Conservation (phyloP, 768 basidiomycete genomes). For the Leccinum obscurum region DNA sequence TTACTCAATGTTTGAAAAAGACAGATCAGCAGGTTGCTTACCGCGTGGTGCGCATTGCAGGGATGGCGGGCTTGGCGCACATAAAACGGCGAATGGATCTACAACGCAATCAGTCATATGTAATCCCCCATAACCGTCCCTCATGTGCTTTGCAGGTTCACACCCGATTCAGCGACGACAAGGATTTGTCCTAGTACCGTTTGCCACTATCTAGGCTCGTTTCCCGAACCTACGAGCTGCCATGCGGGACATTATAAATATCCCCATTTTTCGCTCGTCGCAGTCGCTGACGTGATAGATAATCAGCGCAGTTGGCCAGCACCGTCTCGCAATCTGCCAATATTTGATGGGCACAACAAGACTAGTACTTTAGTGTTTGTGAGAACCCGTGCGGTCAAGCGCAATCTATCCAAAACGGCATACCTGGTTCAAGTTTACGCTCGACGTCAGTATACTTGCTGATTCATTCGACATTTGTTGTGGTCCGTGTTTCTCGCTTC, state of each 20-base stretch:
- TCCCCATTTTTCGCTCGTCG: neutral
- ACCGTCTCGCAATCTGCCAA: neutral
- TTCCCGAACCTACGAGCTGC: neutral
- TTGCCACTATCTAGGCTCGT: neutral
- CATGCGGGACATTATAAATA: neutral
- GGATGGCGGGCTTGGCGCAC: neutral
- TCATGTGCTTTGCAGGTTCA: neutral
- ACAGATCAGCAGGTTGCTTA: neutral
- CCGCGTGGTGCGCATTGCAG: neutral
- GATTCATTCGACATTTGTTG: neutral
- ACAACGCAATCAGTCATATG: neutral
- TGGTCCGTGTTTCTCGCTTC: slow-evolving; percentile 1
- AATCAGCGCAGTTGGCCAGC: neutral
- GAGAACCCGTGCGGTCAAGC: neutral
- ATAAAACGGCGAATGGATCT: neutral
- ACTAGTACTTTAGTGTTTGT: neutral
- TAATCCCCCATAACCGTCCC: neutral
- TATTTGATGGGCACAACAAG: neutral
- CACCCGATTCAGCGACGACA: neutral
- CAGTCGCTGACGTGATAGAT: slow-evolving; percentile 1
- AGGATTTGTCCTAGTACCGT: neutral
- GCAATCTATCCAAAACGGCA: neutral
- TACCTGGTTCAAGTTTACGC: neutral
- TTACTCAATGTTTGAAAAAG: neutral
- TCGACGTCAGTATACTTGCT: neutral